Evolutionary conservation across 352 stramenopile species (phyloP), one percentile per base, ranked within the genome.

Genomic region (Vaucheria bursata): DNA sequence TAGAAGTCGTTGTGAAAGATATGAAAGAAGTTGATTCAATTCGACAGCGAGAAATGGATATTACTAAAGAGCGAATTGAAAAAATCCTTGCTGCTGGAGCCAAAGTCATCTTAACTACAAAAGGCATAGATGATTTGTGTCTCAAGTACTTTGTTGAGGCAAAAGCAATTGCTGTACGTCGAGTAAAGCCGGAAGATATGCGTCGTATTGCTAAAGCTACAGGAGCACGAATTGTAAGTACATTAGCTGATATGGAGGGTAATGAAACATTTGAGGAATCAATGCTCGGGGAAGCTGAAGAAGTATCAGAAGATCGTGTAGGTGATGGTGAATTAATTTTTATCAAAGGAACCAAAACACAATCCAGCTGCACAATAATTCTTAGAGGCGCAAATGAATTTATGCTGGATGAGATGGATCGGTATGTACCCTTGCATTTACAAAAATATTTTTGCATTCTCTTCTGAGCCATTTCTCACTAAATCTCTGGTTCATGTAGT

Each of bases 91-190:
- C 97, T 71, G 89, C 95, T 33, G 96, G 96, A 49, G 96, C 96
- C 53, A 98, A 97, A 76, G 96, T 99, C 35, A 95, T 99, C 37
- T 86, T 99, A 59, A 99, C 95, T n/a, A 98, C 96, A 71, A 99
- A 99, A 88, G 96, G 95, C 78, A 98, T 99, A 79, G 96, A 99
- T 85, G 97, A 99, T 85, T 84, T 98, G 39, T 98, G 94, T 79
- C 91, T 99, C 79, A 99, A 99, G 87, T 99, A 99, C 88, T 99
- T 99, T 88, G 96, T 99, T 31, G 95, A 99, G 87, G 92, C 93
- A 2, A 38, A 38, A 40, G 65, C 65, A 2, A 72, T 72, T 32
- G 65, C 65, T 34, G 65, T 72, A 35, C 12, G 65, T 2, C 92
- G 97, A 31, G 96, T 96, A 59, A 96, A 97, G 84, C 97, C 97